Percentiles rank a stretch among this genome's conserved stretches.
Evolutionary conservation across 495 filamentous ascomycete genomes (phyloP).

Genomic region (Talaromyces thailandensis): DNA sequence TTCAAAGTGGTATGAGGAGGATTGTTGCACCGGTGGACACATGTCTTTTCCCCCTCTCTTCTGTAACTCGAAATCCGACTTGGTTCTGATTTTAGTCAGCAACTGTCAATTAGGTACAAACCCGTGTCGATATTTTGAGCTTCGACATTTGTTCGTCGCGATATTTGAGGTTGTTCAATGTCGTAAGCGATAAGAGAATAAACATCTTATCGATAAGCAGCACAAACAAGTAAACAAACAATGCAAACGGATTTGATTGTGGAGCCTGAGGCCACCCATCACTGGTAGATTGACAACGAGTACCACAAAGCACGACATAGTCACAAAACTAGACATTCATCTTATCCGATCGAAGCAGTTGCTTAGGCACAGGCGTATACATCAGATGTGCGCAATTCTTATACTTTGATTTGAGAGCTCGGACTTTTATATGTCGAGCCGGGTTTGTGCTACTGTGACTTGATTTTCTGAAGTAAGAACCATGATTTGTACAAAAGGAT

Average conservation of each 20-base stretch:
- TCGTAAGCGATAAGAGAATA: neutral
- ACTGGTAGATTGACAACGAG: neutral
- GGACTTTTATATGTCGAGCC: neutral
- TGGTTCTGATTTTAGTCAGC: too few relatives aligned
- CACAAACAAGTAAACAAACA: neutral
- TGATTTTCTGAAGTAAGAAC: neutral
- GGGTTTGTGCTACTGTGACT: neutral
- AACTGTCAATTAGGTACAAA: too few relatives aligned
- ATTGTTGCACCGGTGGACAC: neutral
- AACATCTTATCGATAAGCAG: neutral
- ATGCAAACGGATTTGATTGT: neutral
- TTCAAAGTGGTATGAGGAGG: neutral
- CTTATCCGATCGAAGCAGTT: too few relatives aligned
- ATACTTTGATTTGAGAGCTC: neutral
- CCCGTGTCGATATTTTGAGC: neutral
- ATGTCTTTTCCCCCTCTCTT: neutral
- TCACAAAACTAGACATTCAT: neutral
- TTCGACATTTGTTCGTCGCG: neutral
- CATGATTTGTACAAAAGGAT: neutral
- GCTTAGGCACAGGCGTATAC: too few relatives aligned
- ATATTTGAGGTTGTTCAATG: neutral
- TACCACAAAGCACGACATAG: neutral
- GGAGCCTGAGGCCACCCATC: conserved; percentile 1
- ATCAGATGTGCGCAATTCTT: too few relatives aligned
- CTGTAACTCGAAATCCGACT: neutral